Evolutionary conservation across 805 yeast species (phyloP), one percentile per base, ranked within the genome.

Genomic region (Candida maesae): DNA sequence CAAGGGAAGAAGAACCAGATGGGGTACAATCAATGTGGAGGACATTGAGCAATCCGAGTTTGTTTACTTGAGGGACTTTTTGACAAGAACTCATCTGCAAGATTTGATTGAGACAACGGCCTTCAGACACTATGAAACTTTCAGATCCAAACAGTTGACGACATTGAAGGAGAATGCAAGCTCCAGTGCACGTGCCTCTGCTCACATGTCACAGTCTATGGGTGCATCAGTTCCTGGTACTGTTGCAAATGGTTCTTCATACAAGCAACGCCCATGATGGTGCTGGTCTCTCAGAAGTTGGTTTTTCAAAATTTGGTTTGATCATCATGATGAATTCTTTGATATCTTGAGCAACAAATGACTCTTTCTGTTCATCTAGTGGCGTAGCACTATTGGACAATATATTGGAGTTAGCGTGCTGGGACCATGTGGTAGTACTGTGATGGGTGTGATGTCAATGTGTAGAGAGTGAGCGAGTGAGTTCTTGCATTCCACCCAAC

Each of bases 1-100:
- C 34, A 83, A 91, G 56, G 96, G 96, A 37, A 81, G 98, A 67
- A 81, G 85, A 67, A 89, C 95, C 41, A 81, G 83, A 60, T 91
- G 96, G 96, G 97, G 97, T 18, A 74, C 84, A 14, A 84, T 91
- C 58, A 86, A 89, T 63, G 87, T 93, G 46, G 97, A 90, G 67
- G 96, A 93, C 67, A 89, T 87, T 39, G 78, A 83, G 41, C 98
- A 93, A 67, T 89, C 96, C 67, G 99, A 93, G 68, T 93, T 93
- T 71, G 87, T 88, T 28, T 89, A 87, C 55, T 78, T 93, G 60
- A 79, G 97, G 67, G 95, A 88, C 63, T 93, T 93, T 64, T 76
- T 93, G 58, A 88, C 96, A 34, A 81, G 96, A 69, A 88, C 98
- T 8, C 97, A 93, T 64, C 73, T 93, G 58, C 97, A 89, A 64